Evolutionary conservation across 768 basidiomycete genomes (phyloP).

Genomic region (Suillus discolor): DNA sequence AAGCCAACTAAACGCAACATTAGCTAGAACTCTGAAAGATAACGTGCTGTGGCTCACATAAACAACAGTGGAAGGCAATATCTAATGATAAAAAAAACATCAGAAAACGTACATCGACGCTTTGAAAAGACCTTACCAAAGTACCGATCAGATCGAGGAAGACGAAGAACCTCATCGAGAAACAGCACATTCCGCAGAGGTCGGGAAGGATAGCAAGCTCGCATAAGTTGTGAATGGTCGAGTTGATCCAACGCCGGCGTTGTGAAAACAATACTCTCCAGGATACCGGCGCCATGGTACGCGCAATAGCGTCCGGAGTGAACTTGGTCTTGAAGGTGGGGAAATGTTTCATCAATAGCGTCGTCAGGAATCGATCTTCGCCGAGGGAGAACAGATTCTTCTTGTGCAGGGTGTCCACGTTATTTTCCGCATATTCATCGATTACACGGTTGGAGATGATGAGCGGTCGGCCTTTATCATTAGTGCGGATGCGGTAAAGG

Average conservation of each 20-base stretch:
- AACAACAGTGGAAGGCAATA: slow-evolving; percentile 61
- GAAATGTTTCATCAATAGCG: slow-evolving; percentile 71
- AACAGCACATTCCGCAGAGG: slow-evolving; percentile 69
- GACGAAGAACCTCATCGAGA: slow-evolving; percentile 76
- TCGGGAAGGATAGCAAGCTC: slow-evolving; percentile 65
- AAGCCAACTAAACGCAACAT: slow-evolving; percentile 45
- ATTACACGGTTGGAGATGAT: slow-evolving; percentile 75
- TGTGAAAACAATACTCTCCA: slow-evolving; percentile 66
- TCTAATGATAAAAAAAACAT: slow-evolving; percentile 32
- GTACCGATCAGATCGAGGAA: slow-evolving; percentile 69
- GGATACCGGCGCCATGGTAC: slow-evolving; percentile 65
- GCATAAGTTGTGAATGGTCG: slow-evolving; percentile 68
- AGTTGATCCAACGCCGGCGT: slow-evolving; percentile 75
- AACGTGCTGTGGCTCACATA: slow-evolving; percentile 45
- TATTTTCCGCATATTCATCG: slow-evolving; percentile 66
- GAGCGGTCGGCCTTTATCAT: slow-evolving; percentile 71
- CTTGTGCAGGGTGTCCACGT: slow-evolving; percentile 71
- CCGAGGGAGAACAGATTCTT: slow-evolving; percentile 71
- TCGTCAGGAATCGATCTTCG: slow-evolving; percentile 74
- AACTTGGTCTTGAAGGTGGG: slow-evolving; percentile 72
- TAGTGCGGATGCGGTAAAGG: slow-evolving; percentile 69
- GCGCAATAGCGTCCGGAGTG: slow-evolving; percentile 61
- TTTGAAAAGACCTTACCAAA: slow-evolving; percentile 38
- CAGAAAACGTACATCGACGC: slow-evolving; percentile 9
- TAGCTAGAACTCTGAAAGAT: slow-evolving; percentile 13